Base-by-base conservation (phyloP, 495 filamentous ascomycete genomes). In the Penicillium pulvis region DNA sequence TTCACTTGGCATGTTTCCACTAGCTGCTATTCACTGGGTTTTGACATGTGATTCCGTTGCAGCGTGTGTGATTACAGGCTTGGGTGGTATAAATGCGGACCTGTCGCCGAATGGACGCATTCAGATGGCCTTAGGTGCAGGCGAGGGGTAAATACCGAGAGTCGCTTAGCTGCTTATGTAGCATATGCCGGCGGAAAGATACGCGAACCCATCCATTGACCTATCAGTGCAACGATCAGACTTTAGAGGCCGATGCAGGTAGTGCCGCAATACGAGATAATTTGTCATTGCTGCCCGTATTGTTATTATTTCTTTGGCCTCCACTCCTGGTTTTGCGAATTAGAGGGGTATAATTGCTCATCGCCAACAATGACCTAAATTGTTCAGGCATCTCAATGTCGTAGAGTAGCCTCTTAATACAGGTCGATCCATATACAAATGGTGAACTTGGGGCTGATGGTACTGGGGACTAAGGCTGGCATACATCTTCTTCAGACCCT, bases 381-480 rank as follows among this genome's bases (percentile, higher is more conserved):
- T 12, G 11, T 12, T 35, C 9, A 35, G 8, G 2, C 4, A 35
- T 35, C 6, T 9, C 33, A 12, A 35, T 3, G 3, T 12, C 6
- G 9, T 35, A 0, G 11, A 12, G 33, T 11, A 12, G 33, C 0
- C 30, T 8, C 33, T 35, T 11, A 1, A 11, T 35, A 0, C 33
- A 35, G 9, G 6, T 8, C 6, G 9, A 35, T 9, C 9, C n/a
- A 54, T 1, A 54, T 59, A 24, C 20, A 59, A 28, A 59, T 59
- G 57, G 16, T 59, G 9, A 42, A 59, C 24, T 59, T 43, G 4
- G 57, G 57, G 0, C 39, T 59, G 8, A 20, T 59, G 41, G 33
- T 44, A 4, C 46, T 60, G 6, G 57, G 51, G 1, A 20, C 48
- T 4, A 51, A 60, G 19, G n/a, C 52, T 2, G 57, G 57, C n/a